phyloP scores from a whole-genome alignment of 2,329 filamentous ascomycete genomes.

The Atkinsonella texensis region DNA sequence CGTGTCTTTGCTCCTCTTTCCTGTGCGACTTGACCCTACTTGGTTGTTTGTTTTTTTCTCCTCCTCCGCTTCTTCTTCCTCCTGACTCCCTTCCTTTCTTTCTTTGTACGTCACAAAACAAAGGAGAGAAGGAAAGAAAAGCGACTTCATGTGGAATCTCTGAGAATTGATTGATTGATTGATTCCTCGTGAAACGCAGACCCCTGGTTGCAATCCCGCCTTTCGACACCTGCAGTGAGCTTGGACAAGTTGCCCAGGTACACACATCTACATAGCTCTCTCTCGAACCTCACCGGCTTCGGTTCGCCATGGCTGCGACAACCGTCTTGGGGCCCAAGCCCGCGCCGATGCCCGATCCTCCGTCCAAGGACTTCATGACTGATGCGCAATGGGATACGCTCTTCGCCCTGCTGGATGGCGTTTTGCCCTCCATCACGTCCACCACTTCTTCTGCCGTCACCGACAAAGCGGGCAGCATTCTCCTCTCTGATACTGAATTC shows the following conservation, averaged over 20 bases:
- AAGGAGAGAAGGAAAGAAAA: no score
- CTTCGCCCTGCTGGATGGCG: conserved; percentile 42
- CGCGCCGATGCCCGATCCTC: conserved; percentile 15
- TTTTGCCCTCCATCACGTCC: conserved; percentile 45
- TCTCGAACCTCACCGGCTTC: neutral
- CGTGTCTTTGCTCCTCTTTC: no score
- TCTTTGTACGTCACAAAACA: no score
- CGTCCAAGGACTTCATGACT: conserved; percentile 26
- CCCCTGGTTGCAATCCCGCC: no score
- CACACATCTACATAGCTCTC: neutral
- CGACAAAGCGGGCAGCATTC: conserved; percentile 19
- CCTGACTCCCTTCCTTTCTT: no score
- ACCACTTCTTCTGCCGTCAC: conserved; percentile 20
- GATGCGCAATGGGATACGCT: conserved; percentile 42
- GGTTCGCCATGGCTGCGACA: neutral
- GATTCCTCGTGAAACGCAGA: no score
- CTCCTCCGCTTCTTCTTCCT: no score
- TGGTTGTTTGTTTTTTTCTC: no score
- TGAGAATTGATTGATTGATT: no score
- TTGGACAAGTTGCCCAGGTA: neutral
- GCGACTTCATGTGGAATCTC: no score
- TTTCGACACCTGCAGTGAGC: no score
- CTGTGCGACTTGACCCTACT: no score
- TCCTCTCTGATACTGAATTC: conserved; percentile 38
- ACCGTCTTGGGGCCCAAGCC: conserved; percentile 3